Conservation (phyloP, 2,329 filamentous ascomycete species). For the Cytospora leucostoma region DNA sequence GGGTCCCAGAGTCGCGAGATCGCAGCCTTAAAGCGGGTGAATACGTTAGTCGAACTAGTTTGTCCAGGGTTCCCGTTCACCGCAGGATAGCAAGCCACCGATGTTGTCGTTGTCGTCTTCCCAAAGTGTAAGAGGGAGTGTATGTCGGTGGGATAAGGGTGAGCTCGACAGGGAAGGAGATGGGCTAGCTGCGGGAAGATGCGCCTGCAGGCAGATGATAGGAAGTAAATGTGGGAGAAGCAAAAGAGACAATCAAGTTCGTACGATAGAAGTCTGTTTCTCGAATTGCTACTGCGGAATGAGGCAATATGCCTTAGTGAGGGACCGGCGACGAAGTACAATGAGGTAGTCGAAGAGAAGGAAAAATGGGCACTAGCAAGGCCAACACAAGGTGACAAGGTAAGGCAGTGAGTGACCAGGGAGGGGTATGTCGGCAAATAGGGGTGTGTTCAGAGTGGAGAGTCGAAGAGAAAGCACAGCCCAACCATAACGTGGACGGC, state of each 20-base stretch:
- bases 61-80: conserved; percentile 38
- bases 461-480: conserved; percentile 18
- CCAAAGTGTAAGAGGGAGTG: conserved; percentile 35
- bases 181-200: conserved; percentile 42
- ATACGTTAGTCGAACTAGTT: conserved; percentile 44
- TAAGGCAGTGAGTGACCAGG: conserved; percentile 12
- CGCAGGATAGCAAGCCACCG: conserved; percentile 40
- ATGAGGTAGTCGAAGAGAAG: conserved; percentile 16
- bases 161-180: conserved; percentile 37
- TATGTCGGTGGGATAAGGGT: conserved; percentile 29
- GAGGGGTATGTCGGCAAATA: conserved; percentile 9
- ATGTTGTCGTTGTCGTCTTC: conserved; percentile 43
- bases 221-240: conserved; percentile 23
- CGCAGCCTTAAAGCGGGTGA: conserved; percentile 32
- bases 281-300: conserved; percentile 9
- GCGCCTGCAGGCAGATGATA: conserved; percentile 35
- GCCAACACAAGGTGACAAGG: conserved; percentile 20
- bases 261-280: conserved; percentile 25
- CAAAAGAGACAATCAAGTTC: conserved; percentile 27
- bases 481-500: conserved; percentile 3
- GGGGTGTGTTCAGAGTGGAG: conserved; percentile 22
- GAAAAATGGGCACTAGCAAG: conserved; percentile 19
- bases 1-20: conserved; percentile 21
- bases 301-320: conserved; percentile 25
- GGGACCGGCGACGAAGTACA: conserved; percentile 19